A percentile compares a stretch with the other conserved stretches of the same genome.
Evolutionary conservation across 345 rosid species (phyloP).

Genomic region (Eucalyptus marginata): DNA sequence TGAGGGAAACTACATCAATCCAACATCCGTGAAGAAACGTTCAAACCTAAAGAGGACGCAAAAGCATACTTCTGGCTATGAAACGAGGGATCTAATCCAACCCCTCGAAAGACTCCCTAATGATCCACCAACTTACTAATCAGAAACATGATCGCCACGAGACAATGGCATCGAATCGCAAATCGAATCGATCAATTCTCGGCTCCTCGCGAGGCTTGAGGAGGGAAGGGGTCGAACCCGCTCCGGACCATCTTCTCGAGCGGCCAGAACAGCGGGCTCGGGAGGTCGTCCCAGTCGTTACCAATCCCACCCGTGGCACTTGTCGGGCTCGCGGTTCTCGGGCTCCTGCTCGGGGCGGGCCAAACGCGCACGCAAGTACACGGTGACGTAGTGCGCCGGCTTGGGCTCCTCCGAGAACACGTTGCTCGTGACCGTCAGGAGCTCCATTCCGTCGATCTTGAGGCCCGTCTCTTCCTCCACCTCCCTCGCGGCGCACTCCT

Average conservation of each 20-base stretch:
- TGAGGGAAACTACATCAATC: neutral
- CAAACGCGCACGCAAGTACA: conserved; percentile 38
- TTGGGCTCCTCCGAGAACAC: conserved; percentile 36
- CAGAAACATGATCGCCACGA: neutral
- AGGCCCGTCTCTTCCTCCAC: conserved; percentile 76
- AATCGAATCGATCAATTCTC: neutral
- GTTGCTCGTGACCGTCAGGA: conserved; percentile 57
- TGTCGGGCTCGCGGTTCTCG: conserved; percentile 52
- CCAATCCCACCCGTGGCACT: conserved; percentile 84
- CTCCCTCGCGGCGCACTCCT: conserved; percentile 74
- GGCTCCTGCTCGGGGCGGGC: conserved; percentile 34
- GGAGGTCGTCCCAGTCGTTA: conserved; percentile 58
- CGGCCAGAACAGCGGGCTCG: conserved; percentile 67
- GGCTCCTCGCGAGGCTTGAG: neutral
- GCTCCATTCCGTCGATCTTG: conserved; percentile 26
- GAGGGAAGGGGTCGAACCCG: conserved; percentile 62
- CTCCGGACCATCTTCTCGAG: conserved; percentile 44
- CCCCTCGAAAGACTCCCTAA: neutral
- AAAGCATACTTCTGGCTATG: neutral
- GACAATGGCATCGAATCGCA: neutral
- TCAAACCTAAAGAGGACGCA: neutral
- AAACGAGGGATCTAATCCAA: neutral
- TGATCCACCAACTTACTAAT: neutral
- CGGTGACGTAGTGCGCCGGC: conserved; percentile 59
- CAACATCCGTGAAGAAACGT: neutral